Evolutionary conservation across 2,329 filamentous ascomycete genomes (phyloP).

Genomic region (Sarocladium oryzae): DNA sequence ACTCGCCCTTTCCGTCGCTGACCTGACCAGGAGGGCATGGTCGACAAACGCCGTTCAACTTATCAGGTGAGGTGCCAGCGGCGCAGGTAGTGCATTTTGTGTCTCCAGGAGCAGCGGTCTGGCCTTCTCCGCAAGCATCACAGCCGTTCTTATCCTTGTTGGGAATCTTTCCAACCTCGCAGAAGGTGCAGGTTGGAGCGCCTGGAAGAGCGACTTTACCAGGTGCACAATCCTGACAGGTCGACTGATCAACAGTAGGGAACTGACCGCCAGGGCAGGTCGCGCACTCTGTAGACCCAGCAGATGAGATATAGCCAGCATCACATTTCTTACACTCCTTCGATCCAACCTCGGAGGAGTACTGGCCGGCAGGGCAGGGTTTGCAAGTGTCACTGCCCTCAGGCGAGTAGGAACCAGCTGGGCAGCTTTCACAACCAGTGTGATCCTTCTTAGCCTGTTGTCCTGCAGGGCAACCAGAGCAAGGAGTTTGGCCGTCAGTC

Average conservation of each 20-base stretch:
- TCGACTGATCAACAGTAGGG: background rate
- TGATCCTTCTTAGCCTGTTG: background rate
- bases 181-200: background rate
- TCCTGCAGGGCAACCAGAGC: background rate
- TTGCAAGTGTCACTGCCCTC: background rate
- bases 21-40: background rate
- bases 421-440: background rate
- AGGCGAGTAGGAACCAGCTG: background rate
- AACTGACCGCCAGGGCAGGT: background rate
- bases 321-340: background rate
- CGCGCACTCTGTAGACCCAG: background rate
- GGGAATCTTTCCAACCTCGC: background rate
- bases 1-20: background rate
- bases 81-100: background rate
- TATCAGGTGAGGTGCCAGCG: background rate
- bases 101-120: background rate
- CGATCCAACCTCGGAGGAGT: background rate
- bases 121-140: background rate
- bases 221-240: conserved; percentile 1
- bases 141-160: conserved; percentile 3
- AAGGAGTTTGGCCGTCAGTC: background rate
- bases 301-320: background rate
- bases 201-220: background rate
- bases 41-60: background rate
- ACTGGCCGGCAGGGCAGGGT: background rate